Base-by-base conservation (phyloP, 1,139 yeast species). In the Protomyces macrosporus region DNA sequence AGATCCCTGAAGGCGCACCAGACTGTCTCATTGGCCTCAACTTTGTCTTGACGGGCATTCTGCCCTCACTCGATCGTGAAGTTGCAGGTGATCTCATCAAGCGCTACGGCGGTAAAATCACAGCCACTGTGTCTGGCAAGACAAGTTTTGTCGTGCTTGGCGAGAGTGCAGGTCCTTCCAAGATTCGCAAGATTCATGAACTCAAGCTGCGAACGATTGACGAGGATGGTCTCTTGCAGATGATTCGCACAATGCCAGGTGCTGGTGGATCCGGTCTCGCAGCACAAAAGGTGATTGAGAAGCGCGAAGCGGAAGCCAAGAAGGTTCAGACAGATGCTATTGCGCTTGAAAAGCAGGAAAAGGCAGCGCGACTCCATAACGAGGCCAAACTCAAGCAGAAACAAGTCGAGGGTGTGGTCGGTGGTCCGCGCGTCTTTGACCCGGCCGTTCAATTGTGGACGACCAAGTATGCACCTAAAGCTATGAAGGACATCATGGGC, bases 101-200 rank as follows among this genome's bases (percentile, higher is more conserved):
- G 71, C 80, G 82, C 68, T 90, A 91, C 71, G 98, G 98, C 14
- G 99, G 97, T n/a, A 86, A 86, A 71, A 96, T 91, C 10, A 89
- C 97, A 1, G 84, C 89, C 68, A 83, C 97, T 0, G 87, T 93
- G 37, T 88, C 95, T 62, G 85, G 90, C 30, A 88, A 87, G 71
- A 95, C 98, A 0, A 84, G 90, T 45, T 79, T 90, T 55, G 97
- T 93, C 4, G 97, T 93, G 1, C 79, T 95, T 37, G 99, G 99
- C 5, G 90, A 83, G 60, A 97, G 93, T 69, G 98, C 98, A 0
- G 99, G 99, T 0, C 98, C 98, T 1, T 85, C 90, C n/a, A 93
- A 93, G 75, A 84, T 93, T 57, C 84, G 84, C 69, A 89, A 87
- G 71, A 93, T 95, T 70, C 86, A 83, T 70, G 82, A 84, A 63